phyloP scores from a whole-genome alignment of 495 filamentous ascomycete genomes.

The Umbilicaria muhlenbergii region DNA sequence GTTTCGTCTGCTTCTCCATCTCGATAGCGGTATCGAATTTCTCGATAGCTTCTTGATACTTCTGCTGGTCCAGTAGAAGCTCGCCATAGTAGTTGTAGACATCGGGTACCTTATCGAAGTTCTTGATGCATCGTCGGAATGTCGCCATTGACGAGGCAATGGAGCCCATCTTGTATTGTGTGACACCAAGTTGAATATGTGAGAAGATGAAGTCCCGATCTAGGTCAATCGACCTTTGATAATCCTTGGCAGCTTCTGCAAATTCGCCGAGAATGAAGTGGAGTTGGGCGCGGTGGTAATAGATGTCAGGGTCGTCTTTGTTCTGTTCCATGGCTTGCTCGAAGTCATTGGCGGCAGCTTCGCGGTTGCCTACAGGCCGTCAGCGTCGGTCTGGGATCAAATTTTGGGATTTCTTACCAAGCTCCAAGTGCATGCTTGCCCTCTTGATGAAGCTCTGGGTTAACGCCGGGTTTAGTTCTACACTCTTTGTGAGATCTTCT shows the following conservation, averaged over 20 bases:
- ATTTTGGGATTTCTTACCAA: conserved; percentile 41
- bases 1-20: conserved; percentile 90
- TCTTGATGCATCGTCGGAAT: conserved; percentile 94
- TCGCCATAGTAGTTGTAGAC: conserved; percentile 99
- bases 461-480: conserved; percentile 71
- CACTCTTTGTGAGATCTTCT: conserved; percentile 73
- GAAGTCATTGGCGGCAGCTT: conserved; percentile 78
- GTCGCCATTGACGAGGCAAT: conserved; percentile 97
- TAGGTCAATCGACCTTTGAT: conserved; percentile 97
- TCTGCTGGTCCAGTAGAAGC: conserved; percentile 91
- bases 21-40: conserved; percentile 97
- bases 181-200: conserved; percentile 97
- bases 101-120: conserved; percentile 89
- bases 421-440: conserved; percentile 93
- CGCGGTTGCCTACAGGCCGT: conserved; percentile 52
- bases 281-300: conserved; percentile 96
- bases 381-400: conserved; percentile 11
- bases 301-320: conserved; percentile 86
- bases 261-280: conserved; percentile 96
- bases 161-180: conserved; percentile 99
- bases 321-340: conserved; percentile 73
- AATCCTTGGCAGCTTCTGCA: conserved; percentile 86
- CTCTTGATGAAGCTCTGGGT: conserved; percentile 98
- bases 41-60: conserved; percentile 87
- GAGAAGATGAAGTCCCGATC: conserved; percentile 96